A percentile compares a stretch with the other conserved stretches of the same genome.
Evolutionary conservation across 139 green algal genomes (phyloP).

Genomic region (Nannochloris sp.): DNA sequence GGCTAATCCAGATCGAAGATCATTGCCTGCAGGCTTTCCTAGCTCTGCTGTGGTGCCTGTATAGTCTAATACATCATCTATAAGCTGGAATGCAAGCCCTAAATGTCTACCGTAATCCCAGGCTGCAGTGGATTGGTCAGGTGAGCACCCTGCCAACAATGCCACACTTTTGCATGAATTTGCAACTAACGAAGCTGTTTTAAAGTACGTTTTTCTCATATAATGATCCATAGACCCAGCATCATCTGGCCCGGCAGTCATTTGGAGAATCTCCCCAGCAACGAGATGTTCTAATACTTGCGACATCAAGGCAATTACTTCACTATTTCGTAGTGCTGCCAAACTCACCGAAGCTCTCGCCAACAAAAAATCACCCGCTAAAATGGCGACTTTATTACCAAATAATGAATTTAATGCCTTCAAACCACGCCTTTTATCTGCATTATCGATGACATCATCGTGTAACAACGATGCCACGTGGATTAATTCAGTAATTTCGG

Average conservation of each 20-base stretch:
- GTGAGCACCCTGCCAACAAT: conserved; percentile 54
- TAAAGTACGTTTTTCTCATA: conserved; percentile 90
- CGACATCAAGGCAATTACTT: conserved; percentile 85
- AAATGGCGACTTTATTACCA: conserved; percentile 89
- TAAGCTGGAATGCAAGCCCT: conserved; percentile 93
- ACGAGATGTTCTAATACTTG: conserved; percentile 94
- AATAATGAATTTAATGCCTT: conserved; percentile 74
- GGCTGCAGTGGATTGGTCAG: conserved; percentile 30
- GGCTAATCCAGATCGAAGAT: conserved; percentile 81
- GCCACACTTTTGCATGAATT: conserved; percentile 78
- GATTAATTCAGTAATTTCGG: conserved; percentile 97
- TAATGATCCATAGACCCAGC: conserved; percentile 77
- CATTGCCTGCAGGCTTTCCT: conserved; percentile 90
- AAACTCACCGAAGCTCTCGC: conserved; percentile 87
- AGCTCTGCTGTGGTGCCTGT: conserved; percentile 59
- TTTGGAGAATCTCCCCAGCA: conserved; percentile 95
- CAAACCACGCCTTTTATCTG: conserved; percentile 74
- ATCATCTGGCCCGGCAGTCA: conserved; percentile 67
- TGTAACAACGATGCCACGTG: conserved; percentile 91
- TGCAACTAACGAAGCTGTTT: conserved; percentile 93
- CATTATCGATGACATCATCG: conserved; percentile 95
- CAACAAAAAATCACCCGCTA: conserved; percentile 97
- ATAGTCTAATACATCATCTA: conserved; percentile 97
- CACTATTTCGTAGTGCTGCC: conserved; percentile 74
- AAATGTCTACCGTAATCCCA: conserved; percentile 67